Evolutionary conservation across 2,329 filamentous ascomycete species (phyloP).

Genomic region (Trichoderma asperellum): DNA sequence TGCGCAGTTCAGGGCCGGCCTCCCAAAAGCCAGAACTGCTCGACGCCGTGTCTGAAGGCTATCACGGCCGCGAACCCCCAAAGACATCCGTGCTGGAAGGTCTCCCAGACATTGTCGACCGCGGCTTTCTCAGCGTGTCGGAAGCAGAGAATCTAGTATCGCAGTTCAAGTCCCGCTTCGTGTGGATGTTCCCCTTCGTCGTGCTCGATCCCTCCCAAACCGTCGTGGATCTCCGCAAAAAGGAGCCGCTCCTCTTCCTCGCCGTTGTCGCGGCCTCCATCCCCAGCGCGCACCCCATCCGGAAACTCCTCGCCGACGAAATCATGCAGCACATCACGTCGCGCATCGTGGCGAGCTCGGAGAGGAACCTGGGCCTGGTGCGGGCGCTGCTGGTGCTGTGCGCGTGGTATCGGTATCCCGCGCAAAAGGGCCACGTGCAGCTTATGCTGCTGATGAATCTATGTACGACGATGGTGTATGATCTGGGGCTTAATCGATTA

Average conservation of each 20-base stretch:
- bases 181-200: constrained; percentile 27
- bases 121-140: constrained; percentile 15
- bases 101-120: constrained; percentile 26
- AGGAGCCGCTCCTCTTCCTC: constrained; percentile 28
- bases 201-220: constrained; percentile 17
- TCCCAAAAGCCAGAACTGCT: not conserved
- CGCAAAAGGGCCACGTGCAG: constrained; percentile 26
- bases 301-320: constrained; percentile 20
- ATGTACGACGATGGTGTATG: constrained; percentile 26
- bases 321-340: constrained; percentile 28
- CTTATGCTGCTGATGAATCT: constrained; percentile 17
- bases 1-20: not conserved
- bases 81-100: constrained; percentile 18
- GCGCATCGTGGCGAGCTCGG: constrained; percentile 26
- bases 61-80: constrained; percentile 3
- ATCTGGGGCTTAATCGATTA: constrained; percentile 8
- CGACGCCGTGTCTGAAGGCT: constrained; percentile 10
- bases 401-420: constrained; percentile 28
- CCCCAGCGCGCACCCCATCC: constrained; percentile 16
- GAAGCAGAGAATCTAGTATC: constrained; percentile 16
- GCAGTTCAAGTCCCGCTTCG: constrained; percentile 20
- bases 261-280: constrained; percentile 21
- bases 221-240: not conserved
- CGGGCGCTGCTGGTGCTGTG: constrained; percentile 25
- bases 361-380: constrained; percentile 26